Evolutionary conservation across 2,329 filamentous ascomycete genomes (phyloP), one percentile per base, ranked within the genome.

Genomic region (Ophioceras dolichostomum): DNA sequence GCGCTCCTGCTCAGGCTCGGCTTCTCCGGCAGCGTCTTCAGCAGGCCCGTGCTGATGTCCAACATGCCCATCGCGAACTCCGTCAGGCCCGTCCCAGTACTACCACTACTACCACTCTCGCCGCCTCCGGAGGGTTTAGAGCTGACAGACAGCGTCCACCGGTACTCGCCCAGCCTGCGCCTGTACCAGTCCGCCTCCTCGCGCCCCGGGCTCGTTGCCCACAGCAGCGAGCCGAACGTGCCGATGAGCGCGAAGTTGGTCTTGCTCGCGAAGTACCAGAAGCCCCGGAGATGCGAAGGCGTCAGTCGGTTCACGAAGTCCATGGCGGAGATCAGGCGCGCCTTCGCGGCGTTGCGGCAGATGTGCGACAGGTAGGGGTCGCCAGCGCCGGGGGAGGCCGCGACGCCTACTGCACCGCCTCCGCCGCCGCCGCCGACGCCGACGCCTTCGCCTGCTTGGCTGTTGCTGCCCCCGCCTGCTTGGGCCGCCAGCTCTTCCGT

Each of bases 161-260:
- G 75, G 54, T 95, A 96, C 60, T 98, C 89, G 41, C 78, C 79
- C 17, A 96, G 61, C 1, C 89, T 70, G 10, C 83, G 73, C 27
- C 84, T 77, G 59, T 96, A 98, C 70, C 94, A 96, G 22, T 91
- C 85, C 1, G 84, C 85, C 57, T 96, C 89, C 54, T 95, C 87
- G 34, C 77, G 71, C 0, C 83, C 86, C 0, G 86, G 86, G 0
- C 84, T 84, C 1, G 88, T 94, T 9, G 88, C 86, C 75, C 86
- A 89, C 4, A 96, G 71, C 10, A 96, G 66, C 12, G 83, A 84
- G 4, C 88, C 89, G 55, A 96, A 96, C 0, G 88, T 94, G 39
- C 87, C 88, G 50, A 96, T 94, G 10, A 96, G 69, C 0, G 89
- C 88, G 59, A 96, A 95, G 59, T 94, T 94, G 27, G 83, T 83